Conservation (phyloP, 352 stramenopile species). For the Phytopythium boreale region DNA sequence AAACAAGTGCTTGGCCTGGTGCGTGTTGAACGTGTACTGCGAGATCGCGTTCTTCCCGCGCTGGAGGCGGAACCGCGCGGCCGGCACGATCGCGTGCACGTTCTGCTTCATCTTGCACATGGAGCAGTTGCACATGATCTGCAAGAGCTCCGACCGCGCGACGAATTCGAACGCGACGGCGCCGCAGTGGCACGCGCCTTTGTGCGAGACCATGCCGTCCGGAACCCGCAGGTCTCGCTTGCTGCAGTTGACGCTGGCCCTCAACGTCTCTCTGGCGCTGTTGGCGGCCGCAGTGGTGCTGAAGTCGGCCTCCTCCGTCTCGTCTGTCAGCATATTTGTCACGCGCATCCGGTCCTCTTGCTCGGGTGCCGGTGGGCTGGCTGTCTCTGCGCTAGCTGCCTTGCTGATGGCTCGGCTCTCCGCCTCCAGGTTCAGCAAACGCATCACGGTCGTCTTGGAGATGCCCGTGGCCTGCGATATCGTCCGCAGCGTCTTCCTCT, state of each 20-base stretch:
- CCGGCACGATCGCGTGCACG: slow-evolving; percentile 61
- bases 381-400: background rate
- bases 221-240: background rate
- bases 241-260: background rate
- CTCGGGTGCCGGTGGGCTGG: too few species aligned
- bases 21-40: slow-evolving; percentile 81
- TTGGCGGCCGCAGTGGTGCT: background rate
- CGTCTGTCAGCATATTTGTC: background rate
- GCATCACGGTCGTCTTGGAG: slow-evolving; percentile 1
- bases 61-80: slow-evolving; percentile 47
- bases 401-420: background rate
- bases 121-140: slow-evolving; percentile 81
- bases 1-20: slow-evolving; percentile 74
- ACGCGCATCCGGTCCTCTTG: background rate
- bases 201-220: slow-evolving; percentile 27
- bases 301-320: background rate
- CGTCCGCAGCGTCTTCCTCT: background rate
- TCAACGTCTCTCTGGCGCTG: background rate
- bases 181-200: slow-evolving; percentile 69
- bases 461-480: slow-evolving; percentile 3
- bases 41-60: slow-evolving; percentile 41
- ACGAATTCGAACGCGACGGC: slow-evolving; percentile 67
- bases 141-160: slow-evolving; percentile 46
- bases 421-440: background rate
- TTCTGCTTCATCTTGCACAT: slow-evolving; percentile 83